Conservation (phyloP, 768 basidiomycete genomes). For the Termitomyces sp. region DNA sequence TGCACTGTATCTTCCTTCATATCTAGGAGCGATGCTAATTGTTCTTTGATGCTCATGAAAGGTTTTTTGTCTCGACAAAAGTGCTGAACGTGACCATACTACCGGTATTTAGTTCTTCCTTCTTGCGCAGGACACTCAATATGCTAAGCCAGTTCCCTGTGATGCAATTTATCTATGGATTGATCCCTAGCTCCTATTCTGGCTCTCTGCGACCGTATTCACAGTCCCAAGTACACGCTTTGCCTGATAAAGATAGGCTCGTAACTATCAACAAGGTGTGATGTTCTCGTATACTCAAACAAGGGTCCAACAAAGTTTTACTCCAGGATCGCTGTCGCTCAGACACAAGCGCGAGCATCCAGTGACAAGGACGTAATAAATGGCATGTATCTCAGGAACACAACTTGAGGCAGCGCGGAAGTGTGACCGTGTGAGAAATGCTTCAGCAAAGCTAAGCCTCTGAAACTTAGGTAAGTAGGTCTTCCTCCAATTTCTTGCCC, state of each 20-base stretch:
- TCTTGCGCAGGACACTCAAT: too few relatives aligned
- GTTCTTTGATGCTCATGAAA: not conserved
- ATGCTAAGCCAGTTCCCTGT: not conserved
- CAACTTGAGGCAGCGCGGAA: not conserved
- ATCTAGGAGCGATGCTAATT: not conserved
- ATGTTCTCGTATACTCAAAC: too few relatives aligned
- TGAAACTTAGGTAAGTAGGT: not conserved
- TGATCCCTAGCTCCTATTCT: too few relatives aligned
- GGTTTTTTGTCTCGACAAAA: not conserved
- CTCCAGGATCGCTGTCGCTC: not conserved
- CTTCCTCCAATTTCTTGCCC: too few relatives aligned
- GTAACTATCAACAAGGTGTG: too few relatives aligned
- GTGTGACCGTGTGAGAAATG: not conserved
- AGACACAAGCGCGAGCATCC: slow-evolving; percentile 38
- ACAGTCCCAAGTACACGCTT: too few relatives aligned
- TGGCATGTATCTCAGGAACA: slow-evolving; percentile 44
- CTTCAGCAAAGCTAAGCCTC: not conserved
- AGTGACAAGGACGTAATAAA: slow-evolving; percentile 42
- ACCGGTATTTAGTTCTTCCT: not conserved
- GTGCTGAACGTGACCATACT: not conserved
- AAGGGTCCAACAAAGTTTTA: not conserved
- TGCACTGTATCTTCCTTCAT: not conserved
- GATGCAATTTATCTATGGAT: too few relatives aligned
- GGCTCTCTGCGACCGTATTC: too few relatives aligned
- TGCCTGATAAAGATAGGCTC: too few relatives aligned